phyloP scores from a whole-genome alignment of 1,284 basidiomycete species.

The Phellinidium pouzarii region DNA sequence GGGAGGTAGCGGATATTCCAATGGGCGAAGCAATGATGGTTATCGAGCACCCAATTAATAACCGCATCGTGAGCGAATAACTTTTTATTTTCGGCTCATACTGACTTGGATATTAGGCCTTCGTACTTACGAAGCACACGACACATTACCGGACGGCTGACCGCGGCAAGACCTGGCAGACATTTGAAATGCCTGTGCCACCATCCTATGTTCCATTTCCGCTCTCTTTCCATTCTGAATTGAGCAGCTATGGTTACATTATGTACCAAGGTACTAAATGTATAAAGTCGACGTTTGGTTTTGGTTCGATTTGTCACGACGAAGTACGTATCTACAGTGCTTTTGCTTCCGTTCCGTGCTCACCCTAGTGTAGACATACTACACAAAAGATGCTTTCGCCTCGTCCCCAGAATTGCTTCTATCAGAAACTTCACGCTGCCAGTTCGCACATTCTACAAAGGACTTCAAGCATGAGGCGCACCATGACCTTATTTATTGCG shows the following conservation, averaged over 20 bases:
- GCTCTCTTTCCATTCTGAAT: constrained; percentile 79
- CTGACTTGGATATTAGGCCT: constrained; percentile 50
- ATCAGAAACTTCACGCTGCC: constrained; percentile 66
- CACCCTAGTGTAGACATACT: constrained; percentile 55
- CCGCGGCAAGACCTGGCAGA: constrained; percentile 78
- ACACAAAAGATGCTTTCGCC: constrained; percentile 78
- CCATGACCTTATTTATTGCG: constrained; percentile 75
- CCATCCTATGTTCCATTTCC: constrained; percentile 57
- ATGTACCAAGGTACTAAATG: constrained; percentile 82
- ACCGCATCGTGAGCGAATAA: constrained; percentile 50
- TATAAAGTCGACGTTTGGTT: constrained; percentile 43
- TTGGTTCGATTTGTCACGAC: constrained; percentile 67
- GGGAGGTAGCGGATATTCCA: constrained; percentile 61
- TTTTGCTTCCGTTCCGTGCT: constrained; percentile 19
- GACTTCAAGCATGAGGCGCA: constrained; percentile 73
- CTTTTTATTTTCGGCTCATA: constrained; percentile 18
- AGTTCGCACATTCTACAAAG: constrained; percentile 79
- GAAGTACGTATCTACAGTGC: constrained; percentile 38
- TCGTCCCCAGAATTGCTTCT: constrained; percentile 54
- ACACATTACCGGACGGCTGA: constrained; percentile 84
- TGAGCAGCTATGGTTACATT: constrained; percentile 62
- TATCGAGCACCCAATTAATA: constrained; percentile 84
- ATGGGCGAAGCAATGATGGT: constrained; percentile 63
- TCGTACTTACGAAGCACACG: constrained; percentile 64
- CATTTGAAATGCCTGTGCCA: constrained; percentile 62